A percentile compares a stretch with the other conserved stretches of the same genome.
These are phyloP conservation scores for Lizanozyma gosingica DNA, from an alignment of 1,139 yeast species.

Conservation along the genomic window DNA sequence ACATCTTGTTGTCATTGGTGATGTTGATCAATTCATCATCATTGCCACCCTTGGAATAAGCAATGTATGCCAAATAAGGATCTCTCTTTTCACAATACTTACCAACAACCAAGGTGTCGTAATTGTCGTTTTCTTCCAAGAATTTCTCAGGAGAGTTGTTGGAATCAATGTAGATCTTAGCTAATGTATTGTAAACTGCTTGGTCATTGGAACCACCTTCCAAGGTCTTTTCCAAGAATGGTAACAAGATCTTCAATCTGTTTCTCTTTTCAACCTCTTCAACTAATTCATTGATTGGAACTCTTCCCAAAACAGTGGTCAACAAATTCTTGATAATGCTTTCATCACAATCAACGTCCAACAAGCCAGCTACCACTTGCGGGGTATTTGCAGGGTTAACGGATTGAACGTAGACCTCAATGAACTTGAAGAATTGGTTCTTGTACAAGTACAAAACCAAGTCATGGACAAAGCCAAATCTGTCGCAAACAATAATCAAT, in stretches of 20 bases:
- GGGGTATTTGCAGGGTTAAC: constrained; percentile 95
- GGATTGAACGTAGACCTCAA: constrained; percentile 95
- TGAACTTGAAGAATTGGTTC: constrained; percentile 89
- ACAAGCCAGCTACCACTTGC: constrained; percentile 89
- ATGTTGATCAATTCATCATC: constrained; percentile 83
- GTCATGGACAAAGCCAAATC: constrained; percentile 87
- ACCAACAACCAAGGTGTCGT: constrained; percentile 92
- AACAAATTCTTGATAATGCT: constrained; percentile 72
- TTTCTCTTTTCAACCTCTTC: constrained; percentile 95
- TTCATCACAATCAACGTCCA: constrained; percentile 97
- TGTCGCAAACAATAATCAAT: constrained; percentile 90
- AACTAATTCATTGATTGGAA: constrained; percentile 83
- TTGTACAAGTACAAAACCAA: constrained; percentile 88
- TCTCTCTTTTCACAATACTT: constrained; percentile 98
- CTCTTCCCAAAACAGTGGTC: constrained; percentile 86
- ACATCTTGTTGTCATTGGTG: constrained; percentile 96
- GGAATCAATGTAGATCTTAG: constrained; percentile 95
- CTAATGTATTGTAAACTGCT: constrained; percentile 89
- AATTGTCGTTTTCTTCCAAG: constrained; percentile 79
- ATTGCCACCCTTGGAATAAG: constrained; percentile 90
- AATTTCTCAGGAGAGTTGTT: constrained; percentile 97
- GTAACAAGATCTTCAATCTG: constrained; percentile 81
- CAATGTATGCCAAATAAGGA: constrained; percentile 94
- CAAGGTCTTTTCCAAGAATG: constrained; percentile 85
- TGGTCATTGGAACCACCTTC: constrained; percentile 85